Evolutionary conservation across 2,329 filamentous ascomycete genomes (phyloP).

Genomic region (Fusarium siculi): DNA sequence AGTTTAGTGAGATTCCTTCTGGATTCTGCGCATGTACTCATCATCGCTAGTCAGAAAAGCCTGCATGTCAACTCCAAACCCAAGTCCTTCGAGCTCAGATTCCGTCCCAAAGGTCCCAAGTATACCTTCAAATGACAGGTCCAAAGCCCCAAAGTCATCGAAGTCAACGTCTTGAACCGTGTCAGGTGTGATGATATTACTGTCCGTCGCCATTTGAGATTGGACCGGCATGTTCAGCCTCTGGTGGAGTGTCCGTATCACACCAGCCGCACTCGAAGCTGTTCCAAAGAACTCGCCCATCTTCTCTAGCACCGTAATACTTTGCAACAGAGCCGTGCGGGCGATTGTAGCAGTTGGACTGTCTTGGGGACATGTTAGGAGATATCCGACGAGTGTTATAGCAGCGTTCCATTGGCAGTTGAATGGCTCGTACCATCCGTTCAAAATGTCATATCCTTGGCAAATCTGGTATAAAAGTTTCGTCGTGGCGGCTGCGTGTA

Average conservation of each 20-base stretch:
- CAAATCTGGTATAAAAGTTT: not conserved
- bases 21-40: too few relatives aligned
- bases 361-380: not conserved
- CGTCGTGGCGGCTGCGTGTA: not conserved
- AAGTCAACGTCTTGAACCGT: not conserved
- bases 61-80: not conserved
- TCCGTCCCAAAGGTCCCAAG: fast-evolving
- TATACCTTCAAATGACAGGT: not conserved
- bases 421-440: not conserved
- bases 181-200: fast-evolving
- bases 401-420: not conserved
- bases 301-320: not conserved
- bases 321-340: not conserved
- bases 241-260: not conserved
- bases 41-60: too few relatives aligned
- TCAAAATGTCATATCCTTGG: not conserved
- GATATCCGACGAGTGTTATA: not conserved
- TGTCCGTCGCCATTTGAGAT: fast-evolving
- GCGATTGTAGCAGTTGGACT: fast-evolving
- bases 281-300: not conserved
- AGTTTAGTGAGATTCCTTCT: too few relatives aligned
- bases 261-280: not conserved
- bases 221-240: not conserved
- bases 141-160: fast-evolving
- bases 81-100: not conserved